phyloP scores from a whole-genome alignment of 2,329 filamentous ascomycete genomes.

The Berkeleyomyces basicola region DNA sequence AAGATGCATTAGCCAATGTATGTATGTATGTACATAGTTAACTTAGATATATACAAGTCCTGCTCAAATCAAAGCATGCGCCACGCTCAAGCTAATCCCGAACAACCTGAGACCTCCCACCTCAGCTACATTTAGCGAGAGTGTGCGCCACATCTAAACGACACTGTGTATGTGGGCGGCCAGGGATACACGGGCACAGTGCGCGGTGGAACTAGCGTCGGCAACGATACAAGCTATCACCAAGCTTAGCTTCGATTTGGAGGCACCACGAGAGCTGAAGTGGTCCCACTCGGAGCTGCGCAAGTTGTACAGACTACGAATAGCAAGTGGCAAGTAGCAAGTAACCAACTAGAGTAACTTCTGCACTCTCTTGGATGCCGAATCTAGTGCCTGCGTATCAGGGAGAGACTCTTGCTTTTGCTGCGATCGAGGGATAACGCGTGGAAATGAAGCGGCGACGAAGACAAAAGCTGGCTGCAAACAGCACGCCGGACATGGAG shows the following conservation, averaged over 20 bases:
- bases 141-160: background rate
- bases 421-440: background rate
- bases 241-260: background rate
- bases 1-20: conserved; percentile 6
- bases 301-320: background rate
- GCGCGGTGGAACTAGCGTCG: background rate
- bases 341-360: background rate
- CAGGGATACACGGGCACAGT: background rate
- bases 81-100: background rate
- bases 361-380: background rate
- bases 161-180: background rate
- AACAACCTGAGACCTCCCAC: background rate
- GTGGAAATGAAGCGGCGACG: background rate
- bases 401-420: background rate
- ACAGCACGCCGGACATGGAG: background rate
- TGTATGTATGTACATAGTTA: background rate
- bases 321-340: background rate
- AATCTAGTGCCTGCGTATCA: background rate
- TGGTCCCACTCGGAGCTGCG: background rate
- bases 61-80: background rate
- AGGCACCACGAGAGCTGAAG: background rate
- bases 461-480: background rate
- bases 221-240: background rate
- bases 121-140: background rate
- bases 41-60: background rate